A percentile compares a stretch with the other conserved stretches of the same genome.
Conservation (phyloP, 2,329 filamentous ascomycete genomes). For the Aureobasidium uvarum region DNA sequence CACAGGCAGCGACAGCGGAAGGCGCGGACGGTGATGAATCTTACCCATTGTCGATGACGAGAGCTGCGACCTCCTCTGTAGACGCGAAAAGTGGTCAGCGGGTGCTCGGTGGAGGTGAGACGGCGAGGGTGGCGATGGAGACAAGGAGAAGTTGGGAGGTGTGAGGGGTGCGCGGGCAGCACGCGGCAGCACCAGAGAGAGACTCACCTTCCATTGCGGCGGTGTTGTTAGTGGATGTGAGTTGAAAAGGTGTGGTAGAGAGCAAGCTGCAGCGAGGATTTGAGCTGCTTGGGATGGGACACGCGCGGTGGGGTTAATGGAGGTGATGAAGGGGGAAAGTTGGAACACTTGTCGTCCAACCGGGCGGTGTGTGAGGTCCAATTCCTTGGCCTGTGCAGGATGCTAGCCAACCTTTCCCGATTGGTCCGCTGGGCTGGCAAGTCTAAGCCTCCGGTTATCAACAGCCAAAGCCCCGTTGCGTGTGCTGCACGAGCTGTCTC, state of each 20-base stretch:
- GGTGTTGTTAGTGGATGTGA: conserved; percentile 28
- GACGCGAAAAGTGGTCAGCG: conserved; percentile 31
- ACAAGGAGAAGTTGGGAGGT: conserved; percentile 5
- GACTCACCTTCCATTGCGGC: conserved; percentile 38
- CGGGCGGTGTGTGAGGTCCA: conserved; percentile 24
- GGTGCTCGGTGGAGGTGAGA: not conserved
- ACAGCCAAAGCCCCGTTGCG: conserved; percentile 24
- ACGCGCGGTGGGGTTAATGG: conserved; percentile 24
- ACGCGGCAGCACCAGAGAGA: not conserved
- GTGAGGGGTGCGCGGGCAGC: conserved; percentile 26
- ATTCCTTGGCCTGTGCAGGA: conserved; percentile 26
- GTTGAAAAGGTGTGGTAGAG: not conserved
- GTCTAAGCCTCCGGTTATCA: conserved; percentile 24
- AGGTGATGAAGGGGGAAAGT: conserved; percentile 27
- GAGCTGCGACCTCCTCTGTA: conserved; percentile 99
- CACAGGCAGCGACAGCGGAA: conserved; percentile 11
- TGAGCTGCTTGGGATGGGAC: conserved; percentile 26
- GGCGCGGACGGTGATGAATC: conserved; percentile 46
- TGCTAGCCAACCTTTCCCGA: conserved; percentile 11
- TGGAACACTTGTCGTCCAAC: conserved; percentile 27
- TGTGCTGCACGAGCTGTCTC: not conserved
- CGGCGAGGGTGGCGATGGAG: conserved; percentile 13
- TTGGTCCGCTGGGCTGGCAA: conserved; percentile 9
- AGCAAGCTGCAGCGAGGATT: conserved; percentile 26
- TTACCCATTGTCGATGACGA: conserved; percentile 99